phyloP scores from a whole-genome alignment of 441 rosid genomes.

The Populus hybrid region DNA sequence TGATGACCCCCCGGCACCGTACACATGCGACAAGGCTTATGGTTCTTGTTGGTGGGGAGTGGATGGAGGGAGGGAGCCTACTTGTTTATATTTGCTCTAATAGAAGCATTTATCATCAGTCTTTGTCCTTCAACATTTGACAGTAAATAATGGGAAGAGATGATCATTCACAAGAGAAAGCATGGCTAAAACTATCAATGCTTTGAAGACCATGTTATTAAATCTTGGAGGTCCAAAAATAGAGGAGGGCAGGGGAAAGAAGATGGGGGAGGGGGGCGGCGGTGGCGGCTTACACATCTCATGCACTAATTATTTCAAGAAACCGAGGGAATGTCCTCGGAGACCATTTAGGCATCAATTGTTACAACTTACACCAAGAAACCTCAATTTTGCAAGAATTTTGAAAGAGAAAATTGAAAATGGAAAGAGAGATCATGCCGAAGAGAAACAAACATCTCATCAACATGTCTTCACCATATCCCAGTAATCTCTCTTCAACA shows the following conservation, averaged over 20 bases:
- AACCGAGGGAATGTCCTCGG: background rate
- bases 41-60: background rate
- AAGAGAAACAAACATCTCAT: background rate
- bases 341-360: background rate
- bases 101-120: background rate
- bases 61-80: background rate
- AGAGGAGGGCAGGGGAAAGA: too few species aligned
- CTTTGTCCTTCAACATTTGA: background rate
- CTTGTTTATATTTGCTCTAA: background rate
- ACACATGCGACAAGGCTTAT: too few species aligned
- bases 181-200: background rate
- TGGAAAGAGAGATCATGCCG: background rate
- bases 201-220: background rate
- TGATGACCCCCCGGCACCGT: too few species aligned
- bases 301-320: background rate
- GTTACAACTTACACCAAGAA: background rate
- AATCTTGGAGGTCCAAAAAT: background rate
- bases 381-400: background rate
- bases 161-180: background rate
- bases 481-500: background rate
- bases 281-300: background rate
- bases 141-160: background rate
- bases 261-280: too few species aligned
- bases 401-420: background rate
- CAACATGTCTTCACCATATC: background rate